A percentile compares a stretch with the other conserved stretches of the same genome.
phyloP scores from a whole-genome alignment of 805 yeast genomes.

The Ogataea saltuana region DNA sequence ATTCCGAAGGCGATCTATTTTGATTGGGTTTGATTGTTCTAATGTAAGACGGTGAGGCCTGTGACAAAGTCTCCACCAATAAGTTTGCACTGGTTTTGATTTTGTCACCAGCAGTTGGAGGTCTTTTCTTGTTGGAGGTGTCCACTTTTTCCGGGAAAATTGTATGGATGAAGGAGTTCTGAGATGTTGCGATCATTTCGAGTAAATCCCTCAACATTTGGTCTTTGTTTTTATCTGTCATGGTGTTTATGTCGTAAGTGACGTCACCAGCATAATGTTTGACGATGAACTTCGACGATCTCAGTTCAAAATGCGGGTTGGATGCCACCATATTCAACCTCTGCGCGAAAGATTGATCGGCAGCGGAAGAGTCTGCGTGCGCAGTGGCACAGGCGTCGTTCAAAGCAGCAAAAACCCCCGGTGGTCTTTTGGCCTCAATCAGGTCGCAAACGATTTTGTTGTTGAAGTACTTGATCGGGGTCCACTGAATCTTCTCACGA shows the following conservation, averaged over 20 bases:
- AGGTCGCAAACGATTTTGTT: slow-evolving; percentile 95
- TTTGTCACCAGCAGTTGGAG: slow-evolving; percentile 95
- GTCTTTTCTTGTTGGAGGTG: slow-evolving; percentile 69
- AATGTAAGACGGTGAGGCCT: slow-evolving; percentile 92
- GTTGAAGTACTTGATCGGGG: slow-evolving; percentile 94
- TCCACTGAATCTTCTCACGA: slow-evolving; percentile 94
- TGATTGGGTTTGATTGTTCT: slow-evolving; percentile 98
- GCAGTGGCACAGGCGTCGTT: slow-evolving; percentile 98
- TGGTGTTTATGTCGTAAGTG: slow-evolving; percentile 79
- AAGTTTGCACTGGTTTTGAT: slow-evolving; percentile 90
- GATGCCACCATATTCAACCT: slow-evolving; percentile 79
- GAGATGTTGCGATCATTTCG: slow-evolving; percentile 72
- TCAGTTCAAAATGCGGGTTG: slow-evolving; percentile 85
- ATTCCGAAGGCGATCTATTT: slow-evolving; percentile 85
- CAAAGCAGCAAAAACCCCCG: slow-evolving; percentile 93
- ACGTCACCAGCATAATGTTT: slow-evolving; percentile 99
- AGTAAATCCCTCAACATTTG: slow-evolving; percentile 85
- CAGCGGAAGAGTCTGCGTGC: slow-evolving; percentile 95
- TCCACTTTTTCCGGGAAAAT: slow-evolving; percentile 69
- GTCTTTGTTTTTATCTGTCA: slow-evolving; percentile 98
- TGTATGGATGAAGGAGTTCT: slow-evolving; percentile 58
- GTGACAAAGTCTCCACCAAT: slow-evolving; percentile 83
- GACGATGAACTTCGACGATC: slow-evolving; percentile 83
- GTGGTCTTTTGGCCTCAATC: slow-evolving; percentile 91
- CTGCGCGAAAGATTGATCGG: slow-evolving; percentile 94